Percentiles rank a stretch among this genome's conserved stretches.
Evolutionary conservation across 352 stramenopile genomes (phyloP).

Genomic region (Peronosclerospora sorghi): DNA sequence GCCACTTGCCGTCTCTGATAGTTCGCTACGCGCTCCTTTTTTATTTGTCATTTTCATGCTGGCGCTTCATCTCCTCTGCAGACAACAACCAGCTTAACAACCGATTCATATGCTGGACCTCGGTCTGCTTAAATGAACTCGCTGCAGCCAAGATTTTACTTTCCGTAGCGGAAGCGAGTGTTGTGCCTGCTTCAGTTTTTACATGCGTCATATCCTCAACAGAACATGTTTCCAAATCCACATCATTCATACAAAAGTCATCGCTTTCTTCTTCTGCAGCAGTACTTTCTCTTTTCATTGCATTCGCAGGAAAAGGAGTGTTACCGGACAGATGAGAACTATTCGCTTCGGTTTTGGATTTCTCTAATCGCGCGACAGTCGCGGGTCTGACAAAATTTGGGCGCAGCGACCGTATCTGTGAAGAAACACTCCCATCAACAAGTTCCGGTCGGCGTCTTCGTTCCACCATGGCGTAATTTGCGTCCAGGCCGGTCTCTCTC

Average conservation of each 20-base stretch:
- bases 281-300: conserved; percentile 11
- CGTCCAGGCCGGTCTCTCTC: conserved; percentile 69
- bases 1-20: conserved; percentile 64
- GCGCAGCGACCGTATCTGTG: conserved; percentile 77
- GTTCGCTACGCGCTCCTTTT: conserved; percentile 54
- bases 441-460: conserved; percentile 58
- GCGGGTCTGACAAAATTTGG: conserved; percentile 67
- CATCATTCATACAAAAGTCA: conserved; percentile 28
- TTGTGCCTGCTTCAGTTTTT: conserved; percentile 13
- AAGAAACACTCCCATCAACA: conserved; percentile 79
- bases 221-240: conserved; percentile 35
- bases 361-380: conserved; percentile 55
- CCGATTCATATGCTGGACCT: conserved; percentile 86
- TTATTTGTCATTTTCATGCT: conserved; percentile 70
- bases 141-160: conserved; percentile 6
- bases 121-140: conserved; percentile 70
- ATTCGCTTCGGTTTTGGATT: conserved; percentile 17
- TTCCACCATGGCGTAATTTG: conserved; percentile 84
- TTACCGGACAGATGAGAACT: neutral
- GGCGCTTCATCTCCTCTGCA: conserved; percentile 72
- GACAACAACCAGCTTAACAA: conserved; percentile 79
- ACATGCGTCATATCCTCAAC: conserved; percentile 21
- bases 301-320: neutral
- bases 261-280: conserved; percentile 7
- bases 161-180: neutral